A percentile compares a stretch with the other conserved stretches of the same genome.
These are phyloP conservation scores for Suillus decipiens DNA, from an alignment of 768 basidiomycete genomes.

Conservation along the genomic window DNA sequence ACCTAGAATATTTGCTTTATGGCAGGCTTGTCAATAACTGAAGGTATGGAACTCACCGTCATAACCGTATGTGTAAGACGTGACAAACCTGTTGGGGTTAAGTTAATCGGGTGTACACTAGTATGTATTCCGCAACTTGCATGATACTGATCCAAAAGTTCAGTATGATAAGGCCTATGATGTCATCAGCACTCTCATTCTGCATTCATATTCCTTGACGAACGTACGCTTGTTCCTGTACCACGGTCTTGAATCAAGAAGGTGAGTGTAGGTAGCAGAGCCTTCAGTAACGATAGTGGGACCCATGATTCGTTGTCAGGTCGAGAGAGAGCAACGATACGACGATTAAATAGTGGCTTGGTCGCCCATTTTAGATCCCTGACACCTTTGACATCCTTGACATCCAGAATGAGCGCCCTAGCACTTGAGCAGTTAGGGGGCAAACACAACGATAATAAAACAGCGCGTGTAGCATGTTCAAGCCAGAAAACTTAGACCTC, in stretches of 20 bases:
- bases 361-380: too few species aligned
- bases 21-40: neutral
- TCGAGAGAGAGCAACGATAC: too few species aligned
- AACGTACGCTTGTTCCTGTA: conserved; percentile 63
- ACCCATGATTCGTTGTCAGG: too few species aligned
- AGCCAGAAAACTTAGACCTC: too few species aligned
- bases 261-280: conserved; percentile 43
- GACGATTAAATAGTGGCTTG: too few species aligned
- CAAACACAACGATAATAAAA: too few species aligned
- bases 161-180: conserved; percentile 51
- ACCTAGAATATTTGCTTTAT: conserved; percentile 17
- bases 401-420: too few species aligned
- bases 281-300: conserved; percentile 11
- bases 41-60: conserved; percentile 25
- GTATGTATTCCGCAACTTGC: conserved; percentile 34
- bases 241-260: conserved; percentile 66
- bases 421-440: too few species aligned
- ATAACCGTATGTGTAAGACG: conserved; percentile 39
- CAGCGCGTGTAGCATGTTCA: too few species aligned
- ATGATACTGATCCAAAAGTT: conserved; percentile 68
- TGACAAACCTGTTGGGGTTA: conserved; percentile 31
- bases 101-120: neutral
- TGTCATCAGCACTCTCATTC: too few species aligned
- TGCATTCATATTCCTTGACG: too few species aligned
- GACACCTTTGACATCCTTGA: too few species aligned